Conservation (phyloP, 345 rosid genomes). For the Camelina laxa region DNA sequence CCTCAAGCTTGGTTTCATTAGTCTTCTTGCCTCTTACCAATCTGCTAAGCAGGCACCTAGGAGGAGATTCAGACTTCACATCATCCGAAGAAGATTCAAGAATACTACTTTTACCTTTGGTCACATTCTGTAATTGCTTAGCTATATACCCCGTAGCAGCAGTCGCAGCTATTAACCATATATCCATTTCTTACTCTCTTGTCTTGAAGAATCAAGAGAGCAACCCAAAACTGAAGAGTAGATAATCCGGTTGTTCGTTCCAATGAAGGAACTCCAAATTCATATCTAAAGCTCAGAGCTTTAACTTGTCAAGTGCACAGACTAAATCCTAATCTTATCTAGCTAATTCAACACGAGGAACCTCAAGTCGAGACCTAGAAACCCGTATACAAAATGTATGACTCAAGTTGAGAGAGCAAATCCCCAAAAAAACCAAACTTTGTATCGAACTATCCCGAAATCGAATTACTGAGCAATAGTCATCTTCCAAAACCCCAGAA, state of each 20-base stretch:
- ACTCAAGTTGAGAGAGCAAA: background rate
- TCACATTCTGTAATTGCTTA: constrained; percentile 58
- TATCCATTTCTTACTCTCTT: constrained; percentile 58
- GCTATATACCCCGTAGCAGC: constrained; percentile 82
- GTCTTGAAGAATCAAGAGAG: constrained; percentile 26
- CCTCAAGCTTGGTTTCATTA: constrained; percentile 30
- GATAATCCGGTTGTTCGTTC: constrained; percentile 25
- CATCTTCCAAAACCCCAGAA: background rate
- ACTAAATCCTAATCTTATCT: constrained; percentile 17
- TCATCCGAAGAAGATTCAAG: constrained; percentile 39
- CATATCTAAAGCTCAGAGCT: constrained; percentile 19
- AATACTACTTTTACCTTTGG: constrained; percentile 44
- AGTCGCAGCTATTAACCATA: constrained; percentile 74
- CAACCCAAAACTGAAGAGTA: constrained; percentile 13
- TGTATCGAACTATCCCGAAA: constrained; percentile 7
- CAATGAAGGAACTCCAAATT: background rate
- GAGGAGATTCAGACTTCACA: constrained; percentile 30
- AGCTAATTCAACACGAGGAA: background rate
- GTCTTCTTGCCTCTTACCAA: constrained; percentile 1
- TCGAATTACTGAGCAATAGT: constrained; percentile 7
- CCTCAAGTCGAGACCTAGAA: background rate
- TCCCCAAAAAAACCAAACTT: constrained; percentile 8
- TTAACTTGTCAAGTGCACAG: background rate
- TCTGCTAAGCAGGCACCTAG: constrained; percentile 37
- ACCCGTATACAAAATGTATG: background rate